Evolutionary conservation across 352 stramenopile species (phyloP).

Genomic region (Globisporangium recalcitrans): DNA sequence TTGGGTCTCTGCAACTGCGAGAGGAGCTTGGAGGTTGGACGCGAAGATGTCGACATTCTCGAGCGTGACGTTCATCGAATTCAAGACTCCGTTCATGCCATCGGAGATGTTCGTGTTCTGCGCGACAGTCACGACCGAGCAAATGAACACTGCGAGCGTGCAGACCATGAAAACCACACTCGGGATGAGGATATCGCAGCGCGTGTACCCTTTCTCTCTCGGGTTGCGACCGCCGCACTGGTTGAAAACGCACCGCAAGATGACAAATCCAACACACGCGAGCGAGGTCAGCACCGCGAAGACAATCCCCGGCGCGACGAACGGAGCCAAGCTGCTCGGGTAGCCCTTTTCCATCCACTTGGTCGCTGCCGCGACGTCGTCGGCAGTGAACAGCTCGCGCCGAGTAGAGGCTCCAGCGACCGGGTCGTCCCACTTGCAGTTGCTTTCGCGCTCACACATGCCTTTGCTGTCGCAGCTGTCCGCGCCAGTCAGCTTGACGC

Average conservation of each 20-base stretch:
- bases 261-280: conserved; percentile 48
- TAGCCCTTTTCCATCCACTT: conserved; percentile 71
- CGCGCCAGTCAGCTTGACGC: conserved; percentile 40
- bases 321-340: conserved; percentile 57
- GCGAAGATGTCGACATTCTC: conserved; percentile 76
- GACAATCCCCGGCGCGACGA: conserved; percentile 65
- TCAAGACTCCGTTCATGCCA: conserved; percentile 48
- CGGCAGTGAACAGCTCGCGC: conserved; percentile 48
- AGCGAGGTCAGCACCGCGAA: conserved; percentile 63
- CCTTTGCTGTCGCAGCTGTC: conserved; percentile 55
- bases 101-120: conserved; percentile 82
- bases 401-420: conserved; percentile 32
- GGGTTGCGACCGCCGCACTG: conserved; percentile 71
- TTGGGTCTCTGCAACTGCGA: conserved; percentile 37
- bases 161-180: conserved; percentile 57
- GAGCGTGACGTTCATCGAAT: conserved; percentile 66
- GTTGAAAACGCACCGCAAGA: conserved; percentile 79
- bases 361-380: conserved; percentile 44
- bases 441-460: conserved; percentile 64
- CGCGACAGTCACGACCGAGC: conserved; percentile 61
- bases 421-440: conserved; percentile 79
- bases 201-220: conserved; percentile 70
- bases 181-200: conserved; percentile 70
- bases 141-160: conserved; percentile 75
- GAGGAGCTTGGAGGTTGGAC: conserved; percentile 46